Evolutionary conservation across 495 filamentous ascomycete genomes (phyloP).

Genomic region (Penicillium mononematosum): DNA sequence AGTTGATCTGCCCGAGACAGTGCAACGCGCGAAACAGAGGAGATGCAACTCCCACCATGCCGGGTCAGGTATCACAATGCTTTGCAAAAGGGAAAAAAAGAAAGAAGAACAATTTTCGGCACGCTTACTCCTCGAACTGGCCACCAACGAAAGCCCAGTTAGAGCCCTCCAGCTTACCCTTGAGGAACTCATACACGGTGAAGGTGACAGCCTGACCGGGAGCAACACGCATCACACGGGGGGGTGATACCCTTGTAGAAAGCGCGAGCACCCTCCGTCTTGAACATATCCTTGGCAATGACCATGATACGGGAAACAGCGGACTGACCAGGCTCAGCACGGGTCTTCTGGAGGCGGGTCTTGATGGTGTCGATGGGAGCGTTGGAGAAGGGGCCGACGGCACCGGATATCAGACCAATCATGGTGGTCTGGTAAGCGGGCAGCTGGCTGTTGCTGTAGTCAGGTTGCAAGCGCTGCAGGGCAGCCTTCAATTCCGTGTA

Average conservation of each 20-base stretch:
- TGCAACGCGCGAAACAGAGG: constrained; percentile 16
- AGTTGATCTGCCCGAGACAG: constrained; percentile 12
- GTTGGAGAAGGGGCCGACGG: constrained; percentile 93
- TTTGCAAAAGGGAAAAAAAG: constrained; percentile 15
- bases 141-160: constrained; percentile 62
- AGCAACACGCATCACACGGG: constrained; percentile 93
- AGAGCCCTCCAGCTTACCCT: constrained; percentile 75
- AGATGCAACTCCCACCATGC: constrained; percentile 34
- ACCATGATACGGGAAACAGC: constrained; percentile 71
- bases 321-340: constrained; percentile 74
- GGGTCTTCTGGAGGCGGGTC: constrained; percentile 89
- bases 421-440: constrained; percentile 87
- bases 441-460: constrained; percentile 57
- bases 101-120: constrained; percentile 12
- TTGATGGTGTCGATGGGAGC: constrained; percentile 99
- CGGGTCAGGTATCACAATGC: constrained; percentile 32
- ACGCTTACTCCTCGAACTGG: constrained; percentile 68
- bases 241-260: constrained; percentile 99
- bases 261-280: constrained; percentile 86
- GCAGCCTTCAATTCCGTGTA: constrained; percentile 88
- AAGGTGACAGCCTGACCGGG: constrained; percentile 98
- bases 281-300: constrained; percentile 92
- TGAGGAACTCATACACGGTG: constrained; percentile 92
- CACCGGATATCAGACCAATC: constrained; percentile 88
- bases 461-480: constrained; percentile 67